A percentile compares a stretch with the other conserved stretches of the same genome.
These are phyloP conservation scores for Pestalotiopsis fici DNA, from an alignment of 2,329 filamentous ascomycete species.

Conservation along the genomic window DNA sequence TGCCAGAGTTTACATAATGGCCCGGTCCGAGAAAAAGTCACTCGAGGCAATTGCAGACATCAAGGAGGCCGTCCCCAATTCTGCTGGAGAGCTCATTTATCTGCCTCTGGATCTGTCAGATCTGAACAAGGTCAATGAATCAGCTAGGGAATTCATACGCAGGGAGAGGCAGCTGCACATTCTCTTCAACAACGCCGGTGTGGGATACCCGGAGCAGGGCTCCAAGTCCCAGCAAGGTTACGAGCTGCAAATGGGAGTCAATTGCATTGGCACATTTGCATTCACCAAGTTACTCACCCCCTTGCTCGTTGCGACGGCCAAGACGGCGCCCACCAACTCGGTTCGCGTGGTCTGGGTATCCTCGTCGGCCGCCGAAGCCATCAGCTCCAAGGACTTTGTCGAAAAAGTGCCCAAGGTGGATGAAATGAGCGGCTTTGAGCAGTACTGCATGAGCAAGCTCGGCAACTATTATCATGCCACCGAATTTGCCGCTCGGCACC, in stretches of 20 bases:
- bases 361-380: slow-evolving; percentile 24
- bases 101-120: slow-evolving; percentile 24
- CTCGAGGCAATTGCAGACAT: background rate
- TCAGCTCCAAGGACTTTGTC: slow-evolving; percentile 8
- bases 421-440: slow-evolving; percentile 21
- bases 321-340: background rate
- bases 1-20: slow-evolving; percentile 4
- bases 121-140: slow-evolving; percentile 15
- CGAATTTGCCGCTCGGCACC: slow-evolving; percentile 25
- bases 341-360: slow-evolving; percentile 30
- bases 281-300: slow-evolving; percentile 7
- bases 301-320: background rate
- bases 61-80: background rate
- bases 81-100: background rate
- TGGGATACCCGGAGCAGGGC: background rate
- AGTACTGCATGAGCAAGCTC: slow-evolving; percentile 29
- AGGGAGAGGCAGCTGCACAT: slow-evolving; percentile 14
- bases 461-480: slow-evolving; percentile 28
- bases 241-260: slow-evolving; percentile 7
- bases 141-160: slow-evolving; percentile 11
- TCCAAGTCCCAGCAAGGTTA: slow-evolving; percentile 6
- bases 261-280: slow-evolving; percentile 5
- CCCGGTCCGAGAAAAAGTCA: slow-evolving; percentile 1
- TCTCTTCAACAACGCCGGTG: slow-evolving; percentile 18
- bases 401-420: slow-evolving; percentile 14